Conservation (phyloP, 352 stramenopile genomes). For the Phytopythium mirpurense region DNA sequence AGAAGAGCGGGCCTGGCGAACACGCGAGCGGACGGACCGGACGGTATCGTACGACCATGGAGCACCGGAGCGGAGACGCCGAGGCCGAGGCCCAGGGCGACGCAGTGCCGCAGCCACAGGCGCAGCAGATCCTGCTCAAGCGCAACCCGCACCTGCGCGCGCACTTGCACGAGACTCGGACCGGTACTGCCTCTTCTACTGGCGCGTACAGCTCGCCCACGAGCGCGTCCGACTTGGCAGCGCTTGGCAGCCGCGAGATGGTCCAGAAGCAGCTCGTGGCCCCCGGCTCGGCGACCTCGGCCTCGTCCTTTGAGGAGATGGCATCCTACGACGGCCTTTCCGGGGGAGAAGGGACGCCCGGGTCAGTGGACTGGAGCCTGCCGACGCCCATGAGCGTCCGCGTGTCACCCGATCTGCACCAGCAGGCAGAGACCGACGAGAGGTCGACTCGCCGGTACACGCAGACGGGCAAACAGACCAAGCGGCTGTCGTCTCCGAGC, state of each 20-base stretch:
- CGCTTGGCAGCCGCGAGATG: constrained; percentile 18
- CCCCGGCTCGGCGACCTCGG: constrained; percentile 24
- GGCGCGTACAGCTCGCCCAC: constrained; percentile 3
- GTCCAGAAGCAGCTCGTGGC: constrained; percentile 27
- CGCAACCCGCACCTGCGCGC: constrained; percentile 21
- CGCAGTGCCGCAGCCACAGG: background rate
- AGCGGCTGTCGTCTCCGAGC: constrained; percentile 28
- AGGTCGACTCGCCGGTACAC: background rate
- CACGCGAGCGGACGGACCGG: too few relatives aligned
- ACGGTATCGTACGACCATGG: too few relatives aligned
- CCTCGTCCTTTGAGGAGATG: constrained; percentile 29
- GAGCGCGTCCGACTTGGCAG: constrained; percentile 13
- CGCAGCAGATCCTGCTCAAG: constrained; percentile 15
- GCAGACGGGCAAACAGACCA: constrained; percentile 14
- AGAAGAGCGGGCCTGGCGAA: too few relatives aligned
- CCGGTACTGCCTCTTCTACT: too few relatives aligned
- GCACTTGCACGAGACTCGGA: background rate
- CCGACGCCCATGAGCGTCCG: background rate
- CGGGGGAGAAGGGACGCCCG: constrained; percentile 16
- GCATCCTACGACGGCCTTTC: constrained; percentile 22
- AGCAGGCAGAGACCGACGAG: background rate
- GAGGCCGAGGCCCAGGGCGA: too few relatives aligned
- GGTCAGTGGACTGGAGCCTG: background rate
- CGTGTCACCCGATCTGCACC: background rate
- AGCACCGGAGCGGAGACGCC: too few relatives aligned